Conservation (phyloP, 257 asterid species). For the Nemophila menziesii region DNA sequence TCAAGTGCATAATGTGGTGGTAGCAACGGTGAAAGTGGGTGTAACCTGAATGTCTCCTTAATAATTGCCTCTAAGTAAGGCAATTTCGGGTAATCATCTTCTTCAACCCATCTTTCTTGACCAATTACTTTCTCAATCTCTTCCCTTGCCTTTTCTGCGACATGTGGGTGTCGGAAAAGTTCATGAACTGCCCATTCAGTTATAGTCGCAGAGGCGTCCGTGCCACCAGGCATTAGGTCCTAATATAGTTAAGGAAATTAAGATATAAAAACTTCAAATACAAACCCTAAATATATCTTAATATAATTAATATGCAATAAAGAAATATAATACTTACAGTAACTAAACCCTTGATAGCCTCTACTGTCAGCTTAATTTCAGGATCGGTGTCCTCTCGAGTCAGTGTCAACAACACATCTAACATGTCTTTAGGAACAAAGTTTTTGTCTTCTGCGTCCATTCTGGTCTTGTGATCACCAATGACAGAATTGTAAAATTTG, state of each 20-base stretch:
- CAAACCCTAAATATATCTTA: neutral
- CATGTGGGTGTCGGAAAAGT: constrained; percentile 9
- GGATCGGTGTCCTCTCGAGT: constrained; percentile 19
- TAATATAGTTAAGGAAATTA: neutral
- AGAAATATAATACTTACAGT: constrained; percentile 14
- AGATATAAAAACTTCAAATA: too few relatives aligned
- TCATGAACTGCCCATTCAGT: constrained; percentile 17
- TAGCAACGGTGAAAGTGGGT: constrained; percentile 9
- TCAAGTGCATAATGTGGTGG: constrained; percentile 11
- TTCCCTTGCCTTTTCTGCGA: constrained; percentile 14
- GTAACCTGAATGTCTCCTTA: constrained; percentile 17
- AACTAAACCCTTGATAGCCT: constrained; percentile 19
- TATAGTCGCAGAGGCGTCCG: constrained; percentile 15
- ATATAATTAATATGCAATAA: neutral
- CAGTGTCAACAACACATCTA: constrained; percentile 12
- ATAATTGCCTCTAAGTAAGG: constrained; percentile 24
- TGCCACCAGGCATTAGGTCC: too few relatives aligned
- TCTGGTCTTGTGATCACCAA: constrained; percentile 17
- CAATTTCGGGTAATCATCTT: too few relatives aligned
- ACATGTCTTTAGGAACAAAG: constrained; percentile 10
- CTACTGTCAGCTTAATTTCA: constrained; percentile 23
- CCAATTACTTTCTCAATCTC: constrained; percentile 21
- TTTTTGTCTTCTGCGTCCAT: neutral
- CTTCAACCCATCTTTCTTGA: constrained; percentile 21
- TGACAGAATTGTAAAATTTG: constrained; percentile 15